These are phyloP conservation scores for Podospora didyma DNA, from an alignment of 495 filamentous ascomycete genomes.

Conservation along the genomic window DNA sequence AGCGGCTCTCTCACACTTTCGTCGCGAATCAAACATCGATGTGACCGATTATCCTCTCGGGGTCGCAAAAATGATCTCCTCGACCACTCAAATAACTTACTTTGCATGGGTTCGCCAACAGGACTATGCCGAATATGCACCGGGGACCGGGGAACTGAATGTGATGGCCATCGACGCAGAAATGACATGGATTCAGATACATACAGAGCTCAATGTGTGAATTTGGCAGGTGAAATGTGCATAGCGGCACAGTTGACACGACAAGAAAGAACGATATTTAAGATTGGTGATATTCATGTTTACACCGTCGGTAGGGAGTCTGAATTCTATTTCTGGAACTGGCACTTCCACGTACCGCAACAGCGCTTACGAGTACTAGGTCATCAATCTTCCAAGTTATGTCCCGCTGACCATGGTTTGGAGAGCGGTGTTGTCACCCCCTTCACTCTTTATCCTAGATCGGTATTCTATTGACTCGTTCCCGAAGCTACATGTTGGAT, in stretches of 20 bases:
- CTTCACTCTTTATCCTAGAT: conserved; percentile 62
- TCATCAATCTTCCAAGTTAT: conserved; percentile 41
- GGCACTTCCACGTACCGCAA: conserved; percentile 49
- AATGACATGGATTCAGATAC: conserved; percentile 49
- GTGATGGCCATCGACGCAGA: conserved; percentile 55
- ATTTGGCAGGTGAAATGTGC: not conserved
- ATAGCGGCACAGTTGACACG: conserved; percentile 12
- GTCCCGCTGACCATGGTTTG: conserved; percentile 10
- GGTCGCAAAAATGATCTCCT: conserved; percentile 64
- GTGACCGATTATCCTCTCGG: conserved; percentile 70
- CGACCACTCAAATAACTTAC: conserved; percentile 74
- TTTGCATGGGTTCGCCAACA: conserved; percentile 33
- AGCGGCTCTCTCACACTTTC: conserved; percentile 58
- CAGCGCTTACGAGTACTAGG: conserved; percentile 74
- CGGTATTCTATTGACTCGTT: too few relatives aligned
- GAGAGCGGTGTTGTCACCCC: conserved; percentile 61
- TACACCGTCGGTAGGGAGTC: conserved; percentile 42
- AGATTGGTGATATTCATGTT: conserved; percentile 49
- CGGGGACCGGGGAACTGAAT: conserved; percentile 66
- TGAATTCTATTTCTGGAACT: not conserved
- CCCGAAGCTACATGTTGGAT: too few relatives aligned
- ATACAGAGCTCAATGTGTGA: not conserved
- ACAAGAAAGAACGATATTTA: conserved; percentile 32
- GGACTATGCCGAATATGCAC: conserved; percentile 63
- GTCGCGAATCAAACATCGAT: conserved; percentile 69